A percentile compares a stretch with the other conserved stretches of the same genome.
Evolutionary conservation across 768 basidiomycete genomes (phyloP).

Genomic region (Leccinellum albellum): DNA sequence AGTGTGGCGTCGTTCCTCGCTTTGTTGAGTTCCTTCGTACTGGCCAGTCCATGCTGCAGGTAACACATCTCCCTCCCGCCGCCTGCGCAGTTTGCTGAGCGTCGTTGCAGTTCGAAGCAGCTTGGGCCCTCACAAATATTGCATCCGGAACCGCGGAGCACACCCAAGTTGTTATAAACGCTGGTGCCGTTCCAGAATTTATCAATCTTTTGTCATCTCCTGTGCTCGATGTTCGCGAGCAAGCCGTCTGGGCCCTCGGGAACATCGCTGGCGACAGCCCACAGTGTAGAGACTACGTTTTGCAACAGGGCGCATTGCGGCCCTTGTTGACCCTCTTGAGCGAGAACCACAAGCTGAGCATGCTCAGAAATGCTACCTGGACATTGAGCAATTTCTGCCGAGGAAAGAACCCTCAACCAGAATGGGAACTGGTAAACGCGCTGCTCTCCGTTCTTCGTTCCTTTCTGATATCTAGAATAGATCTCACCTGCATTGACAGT

Average conservation of each 20-base stretch:
- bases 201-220: conserved; percentile 94
- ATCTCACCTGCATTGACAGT: conserved; percentile 97
- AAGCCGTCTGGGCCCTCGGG: conserved; percentile 98
- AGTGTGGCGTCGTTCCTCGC: conserved; percentile 93
- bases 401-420: conserved; percentile 96
- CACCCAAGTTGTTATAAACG: conserved; percentile 95
- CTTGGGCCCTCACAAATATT: conserved; percentile 97
- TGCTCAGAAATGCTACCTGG: conserved; percentile 99
- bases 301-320: conserved; percentile 87
- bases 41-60: conserved; percentile 83
- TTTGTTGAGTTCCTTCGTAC: conserved; percentile 91
- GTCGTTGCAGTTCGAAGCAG: conserved; percentile 79
- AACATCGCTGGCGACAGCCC: conserved; percentile 99
- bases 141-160: conserved; percentile 98
- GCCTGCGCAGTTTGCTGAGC: conserved; percentile 6
- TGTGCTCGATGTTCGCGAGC: conserved; percentile 95
- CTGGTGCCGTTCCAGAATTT: conserved; percentile 93
- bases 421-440: conserved; percentile 85
- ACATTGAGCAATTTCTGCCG: conserved; percentile 99
- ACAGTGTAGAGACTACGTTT: conserved; percentile 93
- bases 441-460: conserved; percentile 3
- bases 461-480: conserved; percentile 40
- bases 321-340: conserved; percentile 87
- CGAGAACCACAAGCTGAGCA: conserved; percentile 98
- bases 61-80: conserved; percentile 29